These are phyloP conservation scores for Plectosphaerella cucumerina DNA, from an alignment of 2,329 filamentous ascomycete genomes.

Conservation along the genomic window DNA sequence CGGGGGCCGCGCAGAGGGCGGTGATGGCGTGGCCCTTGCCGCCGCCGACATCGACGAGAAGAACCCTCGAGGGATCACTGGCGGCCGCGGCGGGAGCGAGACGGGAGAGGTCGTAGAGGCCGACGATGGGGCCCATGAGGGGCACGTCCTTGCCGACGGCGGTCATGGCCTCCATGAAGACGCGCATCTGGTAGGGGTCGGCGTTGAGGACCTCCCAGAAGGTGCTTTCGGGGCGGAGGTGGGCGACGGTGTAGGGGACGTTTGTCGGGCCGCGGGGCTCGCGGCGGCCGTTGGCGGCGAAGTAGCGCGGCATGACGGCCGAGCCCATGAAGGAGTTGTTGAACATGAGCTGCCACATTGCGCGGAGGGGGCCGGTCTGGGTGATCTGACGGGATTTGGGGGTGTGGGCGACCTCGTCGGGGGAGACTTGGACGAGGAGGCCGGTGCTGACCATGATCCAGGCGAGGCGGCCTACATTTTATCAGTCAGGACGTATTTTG, in stretches of 20 bases:
- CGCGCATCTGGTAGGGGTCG: slow-evolving; percentile 17
- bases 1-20: slow-evolving; percentile 17
- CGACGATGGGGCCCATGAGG: slow-evolving; percentile 20
- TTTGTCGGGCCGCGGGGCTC: slow-evolving; percentile 22
- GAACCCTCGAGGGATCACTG: slow-evolving; percentile 5
- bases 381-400: slow-evolving; percentile 3
- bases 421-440: slow-evolving; percentile 7
- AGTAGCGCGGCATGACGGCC: slow-evolving; percentile 23
- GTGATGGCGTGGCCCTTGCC: slow-evolving; percentile 21
- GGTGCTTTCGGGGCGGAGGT: slow-evolving; percentile 20
- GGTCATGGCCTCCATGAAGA: slow-evolving; percentile 25
- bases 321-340: slow-evolving; percentile 16
- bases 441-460: slow-evolving; percentile 5
- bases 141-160: slow-evolving; percentile 18
- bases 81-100: slow-evolving; percentile 8
- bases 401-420: slow-evolving; percentile 9
- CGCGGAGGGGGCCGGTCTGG: neutral
- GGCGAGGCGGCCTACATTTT: slow-evolving; percentile 7
- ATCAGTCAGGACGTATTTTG: neutral
- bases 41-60: slow-evolving; percentile 30
- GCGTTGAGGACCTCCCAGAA: slow-evolving; percentile 26
- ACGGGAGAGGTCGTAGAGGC: slow-evolving; percentile 27
- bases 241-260: slow-evolving; percentile 21
- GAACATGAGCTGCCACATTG: slow-evolving; percentile 11
- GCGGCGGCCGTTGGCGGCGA: slow-evolving; percentile 23